Percentiles rank a stretch among this genome's conserved stretches.
Evolutionary conservation across 345 rosid species (phyloP).

Genomic region (Salix exigua): DNA sequence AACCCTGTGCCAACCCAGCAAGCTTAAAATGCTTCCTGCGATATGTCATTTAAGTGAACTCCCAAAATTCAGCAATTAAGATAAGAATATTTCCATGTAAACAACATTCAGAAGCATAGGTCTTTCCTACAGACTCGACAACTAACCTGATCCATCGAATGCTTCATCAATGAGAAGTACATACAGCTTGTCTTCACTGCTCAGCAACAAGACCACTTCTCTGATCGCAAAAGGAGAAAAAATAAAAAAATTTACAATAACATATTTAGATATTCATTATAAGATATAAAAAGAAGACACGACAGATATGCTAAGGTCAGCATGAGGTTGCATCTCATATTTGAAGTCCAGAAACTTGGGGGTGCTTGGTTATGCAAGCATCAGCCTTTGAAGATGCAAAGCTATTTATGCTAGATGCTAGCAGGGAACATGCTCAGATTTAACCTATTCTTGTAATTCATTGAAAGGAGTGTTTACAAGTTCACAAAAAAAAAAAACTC

Average conservation of each 20-base stretch:
- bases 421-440: background rate
- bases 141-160: constrained; percentile 70
- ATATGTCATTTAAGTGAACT: constrained; percentile 20
- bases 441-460: background rate
- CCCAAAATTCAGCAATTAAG: constrained; percentile 22
- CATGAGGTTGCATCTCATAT: background rate
- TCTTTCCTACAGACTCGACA: constrained; percentile 20
- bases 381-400: background rate
- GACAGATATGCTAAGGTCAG: background rate
- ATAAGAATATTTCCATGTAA: constrained; percentile 6
- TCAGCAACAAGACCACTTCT: constrained; percentile 67
- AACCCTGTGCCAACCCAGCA: constrained; percentile 56
- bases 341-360: background rate
- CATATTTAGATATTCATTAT: background rate
- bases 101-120: constrained; percentile 12
- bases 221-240: constrained; percentile 39
- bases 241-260: background rate
- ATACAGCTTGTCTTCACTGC: constrained; percentile 60
- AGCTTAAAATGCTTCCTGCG: constrained; percentile 62
- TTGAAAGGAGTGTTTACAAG: background rate
- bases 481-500: background rate
- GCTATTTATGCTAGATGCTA: background rate
- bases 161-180: constrained; percentile 60
- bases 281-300: background rate
- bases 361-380: background rate